These are phyloP conservation scores for Pistacia integerrima DNA, from an alignment of 345 rosid species.

Conservation along the genomic window DNA sequence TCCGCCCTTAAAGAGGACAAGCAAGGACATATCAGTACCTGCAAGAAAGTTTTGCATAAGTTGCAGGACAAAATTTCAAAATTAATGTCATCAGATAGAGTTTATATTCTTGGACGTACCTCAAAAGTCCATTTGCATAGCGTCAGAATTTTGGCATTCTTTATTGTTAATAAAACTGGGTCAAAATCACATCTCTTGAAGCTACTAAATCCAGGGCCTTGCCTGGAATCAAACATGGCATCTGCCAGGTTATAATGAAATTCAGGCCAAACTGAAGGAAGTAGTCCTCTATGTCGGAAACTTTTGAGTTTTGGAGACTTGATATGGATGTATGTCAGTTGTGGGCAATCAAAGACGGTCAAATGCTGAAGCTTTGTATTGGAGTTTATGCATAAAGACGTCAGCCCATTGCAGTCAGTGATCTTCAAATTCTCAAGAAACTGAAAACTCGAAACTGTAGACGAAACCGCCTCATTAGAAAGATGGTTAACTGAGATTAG, in stretches of 20 bases:
- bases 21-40: constrained; percentile 50
- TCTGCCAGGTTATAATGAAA: constrained; percentile 55
- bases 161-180: constrained; percentile 49
- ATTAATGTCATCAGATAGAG: not conserved
- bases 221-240: constrained; percentile 50
- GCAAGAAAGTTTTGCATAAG: constrained; percentile 8
- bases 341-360: constrained; percentile 46
- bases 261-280: constrained; percentile 50
- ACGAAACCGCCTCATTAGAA: constrained; percentile 51
- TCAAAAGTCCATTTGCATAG: constrained; percentile 61
- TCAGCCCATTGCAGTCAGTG: constrained; percentile 37
- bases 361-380: constrained; percentile 44
- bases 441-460: constrained; percentile 39
- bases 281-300: constrained; percentile 38
- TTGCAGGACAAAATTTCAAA: not conserved
- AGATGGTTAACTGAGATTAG: constrained; percentile 39
- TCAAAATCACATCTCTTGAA: constrained; percentile 32
- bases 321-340: constrained; percentile 39
- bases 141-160: constrained; percentile 55
- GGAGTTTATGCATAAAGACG: constrained; percentile 47
- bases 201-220: constrained; percentile 39
- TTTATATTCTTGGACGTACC: constrained; percentile 32
- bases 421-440: constrained; percentile 57
- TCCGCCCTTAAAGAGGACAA: constrained; percentile 41
- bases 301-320: constrained; percentile 43